Conservation (phyloP, 768 basidiomycete species). For the Candolleomyces eurysporus region DNA sequence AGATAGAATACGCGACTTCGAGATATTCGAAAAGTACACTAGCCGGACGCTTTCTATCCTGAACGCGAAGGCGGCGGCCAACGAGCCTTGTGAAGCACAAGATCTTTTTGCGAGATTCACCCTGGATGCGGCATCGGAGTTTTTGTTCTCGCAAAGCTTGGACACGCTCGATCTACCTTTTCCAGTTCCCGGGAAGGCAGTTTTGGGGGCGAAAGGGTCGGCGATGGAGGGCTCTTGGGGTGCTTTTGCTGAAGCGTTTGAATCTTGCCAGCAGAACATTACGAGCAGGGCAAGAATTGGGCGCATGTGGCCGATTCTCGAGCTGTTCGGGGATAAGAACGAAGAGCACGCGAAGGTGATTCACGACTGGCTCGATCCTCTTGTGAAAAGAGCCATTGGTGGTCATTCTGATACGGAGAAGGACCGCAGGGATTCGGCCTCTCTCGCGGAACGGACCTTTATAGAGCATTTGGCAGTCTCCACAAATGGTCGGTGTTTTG, state of each 20-base stretch:
- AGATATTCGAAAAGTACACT: slow-evolving; percentile 60
- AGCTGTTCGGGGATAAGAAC: slow-evolving; percentile 56
- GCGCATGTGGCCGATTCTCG: slow-evolving; percentile 59
- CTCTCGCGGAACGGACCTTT: slow-evolving; percentile 57
- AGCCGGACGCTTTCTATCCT: slow-evolving; percentile 47
- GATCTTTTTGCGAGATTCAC: slow-evolving; percentile 69
- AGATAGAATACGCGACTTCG: slow-evolving; percentile 70
- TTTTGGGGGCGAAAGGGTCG: slow-evolving; percentile 57
- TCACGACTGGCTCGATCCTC: slow-evolving; percentile 60
- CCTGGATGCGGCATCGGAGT: slow-evolving; percentile 70
- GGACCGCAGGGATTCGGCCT: slow-evolving; percentile 27
- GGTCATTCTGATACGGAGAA: slow-evolving; percentile 34
- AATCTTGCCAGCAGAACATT: slow-evolving; percentile 53
- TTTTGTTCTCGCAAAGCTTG: slow-evolving; percentile 66
- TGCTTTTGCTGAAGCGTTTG: slow-evolving; percentile 58
- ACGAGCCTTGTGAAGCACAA: slow-evolving; percentile 58
- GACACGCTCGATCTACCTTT: slow-evolving; percentile 56
- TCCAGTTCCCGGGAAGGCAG: slow-evolving; percentile 44
- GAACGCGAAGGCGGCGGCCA: slow-evolving; percentile 33
- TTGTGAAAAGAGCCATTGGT: slow-evolving; percentile 53
- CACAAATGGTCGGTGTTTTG: slow-evolving; percentile 49
- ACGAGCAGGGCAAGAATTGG: slow-evolving; percentile 50
- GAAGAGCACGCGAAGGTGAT: slow-evolving; percentile 48
- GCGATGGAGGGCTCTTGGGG: slow-evolving; percentile 61
- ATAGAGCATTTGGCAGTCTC: slow-evolving; percentile 65